phyloP scores from a whole-genome alignment of 192 early-diverging fungal species.

The Coemansia sp. region DNA sequence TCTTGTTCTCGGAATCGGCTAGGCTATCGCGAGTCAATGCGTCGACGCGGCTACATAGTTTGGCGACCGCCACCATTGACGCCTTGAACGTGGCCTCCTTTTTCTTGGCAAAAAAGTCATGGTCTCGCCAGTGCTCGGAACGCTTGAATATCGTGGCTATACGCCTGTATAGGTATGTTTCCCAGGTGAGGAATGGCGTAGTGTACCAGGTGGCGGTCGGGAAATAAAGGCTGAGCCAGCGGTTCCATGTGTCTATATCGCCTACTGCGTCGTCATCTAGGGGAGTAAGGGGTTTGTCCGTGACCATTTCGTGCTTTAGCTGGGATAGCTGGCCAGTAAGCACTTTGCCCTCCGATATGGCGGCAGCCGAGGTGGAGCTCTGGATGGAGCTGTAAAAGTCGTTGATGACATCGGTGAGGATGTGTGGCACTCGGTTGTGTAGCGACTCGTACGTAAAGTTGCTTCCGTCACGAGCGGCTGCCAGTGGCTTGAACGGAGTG shows the following conservation, averaged over 20 bases:
- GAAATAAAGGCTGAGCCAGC: constrained; percentile 60
- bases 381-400: constrained; percentile 65
- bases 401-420: constrained; percentile 79
- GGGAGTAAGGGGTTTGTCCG: constrained; percentile 57
- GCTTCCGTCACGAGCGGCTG: constrained; percentile 61
- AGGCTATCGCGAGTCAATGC: constrained; percentile 30
- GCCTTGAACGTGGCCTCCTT: constrained; percentile 72
- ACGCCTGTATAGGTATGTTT: constrained; percentile 83
- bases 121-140: constrained; percentile 62
- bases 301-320: constrained; percentile 77
- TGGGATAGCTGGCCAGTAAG: constrained; percentile 66
- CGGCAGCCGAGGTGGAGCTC: constrained; percentile 23
- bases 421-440: constrained; percentile 78
- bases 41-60: constrained; percentile 64
- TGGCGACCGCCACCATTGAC: constrained; percentile 66
- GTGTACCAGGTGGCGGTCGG: constrained; percentile 69
- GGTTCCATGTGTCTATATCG: constrained; percentile 72
- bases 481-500: constrained; percentile 65
- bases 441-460: constrained; percentile 82
- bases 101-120: constrained; percentile 74
- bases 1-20: constrained; percentile 15
- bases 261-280: constrained; percentile 57
- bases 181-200: constrained; percentile 79
- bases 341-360: constrained; percentile 64
- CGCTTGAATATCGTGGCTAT: constrained; percentile 64